Evolutionary conservation across 371 early-diverging fungal genomes (phyloP).

Genomic region (Syncephalis plumigaleata): DNA sequence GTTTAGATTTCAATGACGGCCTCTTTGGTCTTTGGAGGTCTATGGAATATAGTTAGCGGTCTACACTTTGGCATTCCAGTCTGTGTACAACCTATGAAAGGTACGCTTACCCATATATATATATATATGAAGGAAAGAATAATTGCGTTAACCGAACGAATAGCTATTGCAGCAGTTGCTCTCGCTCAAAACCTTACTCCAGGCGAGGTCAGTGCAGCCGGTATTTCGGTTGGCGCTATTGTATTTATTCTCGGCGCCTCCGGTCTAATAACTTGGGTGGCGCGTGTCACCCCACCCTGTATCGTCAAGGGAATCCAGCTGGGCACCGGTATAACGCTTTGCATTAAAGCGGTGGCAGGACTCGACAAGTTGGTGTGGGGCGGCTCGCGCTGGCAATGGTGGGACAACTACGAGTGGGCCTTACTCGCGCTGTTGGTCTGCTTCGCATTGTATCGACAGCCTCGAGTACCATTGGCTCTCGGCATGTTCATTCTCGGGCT

Average conservation of each 20-base stretch:
- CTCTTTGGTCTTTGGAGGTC: constrained; percentile 72
- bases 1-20: constrained; percentile 42
- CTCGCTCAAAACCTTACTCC: constrained; percentile 44
- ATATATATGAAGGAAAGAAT: no score
- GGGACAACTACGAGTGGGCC: constrained; percentile 63
- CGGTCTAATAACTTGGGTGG: constrained; percentile 47
- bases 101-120: constrained; percentile 22
- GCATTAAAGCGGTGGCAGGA: constrained; percentile 49
- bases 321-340: constrained; percentile 62
- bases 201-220: constrained; percentile 61
- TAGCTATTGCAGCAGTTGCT: constrained; percentile 76
- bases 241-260: constrained; percentile 53
- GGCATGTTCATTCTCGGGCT: constrained; percentile 55
- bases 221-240: constrained; percentile 45
- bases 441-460: constrained; percentile 42
- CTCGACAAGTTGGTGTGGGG: constrained; percentile 19
- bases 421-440: constrained; percentile 44
- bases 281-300: constrained; percentile 50
- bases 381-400: constrained; percentile 29
- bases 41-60: constrained; percentile 75
- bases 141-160: no score
- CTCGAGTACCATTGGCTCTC: constrained; percentile 51
- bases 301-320: constrained; percentile 79
- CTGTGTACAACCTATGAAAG: constrained; percentile 76
- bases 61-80: constrained; percentile 63